Conservation (phyloP, 2,329 filamentous ascomycete genomes). For the Pseudocercospora ulei region DNA sequence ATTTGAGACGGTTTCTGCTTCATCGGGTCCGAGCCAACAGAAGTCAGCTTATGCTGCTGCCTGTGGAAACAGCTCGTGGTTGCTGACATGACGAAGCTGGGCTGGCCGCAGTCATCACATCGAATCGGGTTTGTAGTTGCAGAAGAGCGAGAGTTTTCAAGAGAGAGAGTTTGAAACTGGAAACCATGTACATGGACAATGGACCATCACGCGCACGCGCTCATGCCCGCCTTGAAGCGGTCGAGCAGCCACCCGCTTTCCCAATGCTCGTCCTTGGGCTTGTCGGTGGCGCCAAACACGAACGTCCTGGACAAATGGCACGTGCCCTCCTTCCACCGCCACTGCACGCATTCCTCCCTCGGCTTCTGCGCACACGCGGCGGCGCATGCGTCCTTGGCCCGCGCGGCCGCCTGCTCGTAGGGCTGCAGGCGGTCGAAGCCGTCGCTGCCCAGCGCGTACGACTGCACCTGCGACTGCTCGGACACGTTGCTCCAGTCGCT, state of each 20-base stretch:
- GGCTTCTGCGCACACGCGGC: conserved; percentile 5
- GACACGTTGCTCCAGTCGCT: conserved; percentile 16
- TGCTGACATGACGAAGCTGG: too few relatives aligned
- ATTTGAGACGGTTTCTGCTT: too few relatives aligned
- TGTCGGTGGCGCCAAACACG: neutral
- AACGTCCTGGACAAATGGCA: conserved; percentile 3
- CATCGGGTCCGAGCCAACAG: too few relatives aligned
- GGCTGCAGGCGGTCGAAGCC: neutral
- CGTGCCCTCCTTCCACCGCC: conserved; percentile 11
- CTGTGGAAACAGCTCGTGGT: too few relatives aligned
- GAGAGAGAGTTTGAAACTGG: too few relatives aligned
- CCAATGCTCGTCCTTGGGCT: conserved; percentile 5
- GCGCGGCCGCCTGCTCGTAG: conserved; percentile 3
- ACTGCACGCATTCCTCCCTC: conserved; percentile 12
- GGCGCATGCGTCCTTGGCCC: conserved; percentile 4
- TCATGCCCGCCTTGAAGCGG: neutral
- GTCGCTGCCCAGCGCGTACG: neutral
- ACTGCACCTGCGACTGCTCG: conserved; percentile 11
- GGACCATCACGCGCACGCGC: too few relatives aligned
- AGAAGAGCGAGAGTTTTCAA: too few relatives aligned
- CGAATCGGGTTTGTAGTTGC: too few relatives aligned
- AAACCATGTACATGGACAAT: too few relatives aligned
- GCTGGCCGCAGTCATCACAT: too few relatives aligned
- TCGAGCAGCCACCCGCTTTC: conserved; percentile 2
- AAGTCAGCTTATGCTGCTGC: too few relatives aligned